These are phyloP conservation scores for Camellia japonica DNA, from an alignment of 148 eudicot genomes.

Conservation along the genomic window DNA sequence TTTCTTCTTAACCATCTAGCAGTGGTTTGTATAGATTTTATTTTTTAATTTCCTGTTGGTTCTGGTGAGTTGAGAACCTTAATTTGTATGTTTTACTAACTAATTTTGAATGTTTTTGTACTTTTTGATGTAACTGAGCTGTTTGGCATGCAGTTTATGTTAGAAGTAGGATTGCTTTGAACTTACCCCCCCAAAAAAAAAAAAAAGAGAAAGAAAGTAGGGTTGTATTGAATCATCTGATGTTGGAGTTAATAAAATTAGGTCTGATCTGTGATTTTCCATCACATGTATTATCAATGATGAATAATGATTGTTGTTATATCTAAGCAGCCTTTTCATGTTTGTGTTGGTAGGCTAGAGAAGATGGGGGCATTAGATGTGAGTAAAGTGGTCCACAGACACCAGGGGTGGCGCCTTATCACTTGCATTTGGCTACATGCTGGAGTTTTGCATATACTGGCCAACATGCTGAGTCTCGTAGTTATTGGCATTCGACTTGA, in stretches of 20 bases:
- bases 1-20: not conserved
- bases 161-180: too few species aligned
- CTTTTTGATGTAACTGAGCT: not conserved
- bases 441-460: slow-evolving; percentile 82
- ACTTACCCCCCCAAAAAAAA: too few species aligned
- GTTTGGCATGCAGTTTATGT: not conserved
- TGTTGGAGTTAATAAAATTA: not conserved
- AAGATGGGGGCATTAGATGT: slow-evolving; percentile 90
- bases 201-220: not conserved
- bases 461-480: slow-evolving; percentile 78
- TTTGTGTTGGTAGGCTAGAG: slow-evolving; percentile 46
- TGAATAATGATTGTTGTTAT: slow-evolving; percentile 6
- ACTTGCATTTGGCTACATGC: slow-evolving; percentile 91
- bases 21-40: not conserved
- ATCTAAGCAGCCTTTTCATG: not conserved
- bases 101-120: not conserved
- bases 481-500: slow-evolving; percentile 83
- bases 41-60: not conserved
- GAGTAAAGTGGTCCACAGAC: slow-evolving; percentile 52
- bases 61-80: not conserved
- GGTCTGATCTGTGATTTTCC: not conserved
- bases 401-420: slow-evolving; percentile 86
- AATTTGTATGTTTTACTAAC: not conserved
- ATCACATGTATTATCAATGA: not conserved
- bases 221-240: not conserved